Evolutionary conservation across 495 filamentous ascomycete species (phyloP).

Genomic region (Trichoderma asperelloides): DNA sequence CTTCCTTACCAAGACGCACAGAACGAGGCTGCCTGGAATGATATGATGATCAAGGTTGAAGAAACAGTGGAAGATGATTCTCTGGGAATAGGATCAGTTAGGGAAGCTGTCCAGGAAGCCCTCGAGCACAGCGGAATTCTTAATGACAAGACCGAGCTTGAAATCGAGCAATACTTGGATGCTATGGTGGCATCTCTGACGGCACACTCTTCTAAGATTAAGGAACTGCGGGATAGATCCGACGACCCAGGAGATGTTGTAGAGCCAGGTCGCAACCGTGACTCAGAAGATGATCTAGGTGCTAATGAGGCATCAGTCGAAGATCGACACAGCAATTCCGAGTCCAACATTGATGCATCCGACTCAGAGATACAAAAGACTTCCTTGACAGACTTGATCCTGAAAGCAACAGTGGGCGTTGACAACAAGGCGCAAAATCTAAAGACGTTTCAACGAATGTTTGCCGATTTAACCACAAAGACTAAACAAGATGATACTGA

Average conservation of each 20-base stretch:
- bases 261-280: conserved; percentile 11
- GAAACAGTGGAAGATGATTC: conserved; percentile 47
- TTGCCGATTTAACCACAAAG: conserved; percentile 4
- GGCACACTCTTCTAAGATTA: conserved; percentile 10
- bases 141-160: conserved; percentile 22
- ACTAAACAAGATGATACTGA: conserved; percentile 11
- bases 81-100: conserved; percentile 30
- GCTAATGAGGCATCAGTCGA: conserved; percentile 14
- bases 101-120: conserved; percentile 36
- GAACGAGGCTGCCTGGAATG: conserved; percentile 37
- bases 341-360: conserved; percentile 19
- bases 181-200: conserved; percentile 32
- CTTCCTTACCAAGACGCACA: conserved; percentile 5
- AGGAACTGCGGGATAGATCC: conserved; percentile 3
- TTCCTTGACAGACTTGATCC: conserved; percentile 21
- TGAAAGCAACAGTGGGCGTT: conserved; percentile 17
- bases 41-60: conserved; percentile 43
- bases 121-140: conserved; percentile 35
- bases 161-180: conserved; percentile 29
- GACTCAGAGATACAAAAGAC: conserved; percentile 17
- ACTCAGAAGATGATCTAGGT: not conserved
- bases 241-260: conserved; percentile 6
- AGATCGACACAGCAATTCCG: conserved; percentile 19
- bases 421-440: conserved; percentile 12
- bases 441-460: conserved; percentile 2